phyloP scores from a whole-genome alignment of 2,329 filamentous ascomycete genomes.

The Trichoderma sp. region DNA sequence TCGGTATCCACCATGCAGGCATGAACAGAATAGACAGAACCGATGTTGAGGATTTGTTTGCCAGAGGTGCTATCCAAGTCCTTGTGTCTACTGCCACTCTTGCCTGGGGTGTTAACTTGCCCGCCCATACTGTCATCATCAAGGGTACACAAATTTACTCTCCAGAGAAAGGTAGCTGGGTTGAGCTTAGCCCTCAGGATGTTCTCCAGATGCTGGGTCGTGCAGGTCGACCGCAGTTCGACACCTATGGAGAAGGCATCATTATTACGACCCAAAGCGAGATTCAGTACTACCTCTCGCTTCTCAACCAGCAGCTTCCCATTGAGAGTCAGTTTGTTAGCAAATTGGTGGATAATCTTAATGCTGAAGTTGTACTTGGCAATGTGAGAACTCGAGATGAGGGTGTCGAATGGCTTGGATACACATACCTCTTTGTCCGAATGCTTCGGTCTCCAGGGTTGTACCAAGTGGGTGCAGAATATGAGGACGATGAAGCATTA shows the following conservation, averaged over 20 bases:
- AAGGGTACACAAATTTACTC: conserved; percentile 98
- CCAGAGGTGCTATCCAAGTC: conserved; percentile 87
- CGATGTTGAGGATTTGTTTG: conserved; percentile 91
- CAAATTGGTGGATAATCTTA: conserved; percentile 90
- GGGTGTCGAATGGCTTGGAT: conserved; percentile 97
- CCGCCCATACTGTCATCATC: conserved; percentile 97
- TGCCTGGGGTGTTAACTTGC: conserved; percentile 97
- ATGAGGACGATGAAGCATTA: conserved; percentile 84
- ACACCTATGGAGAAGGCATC: conserved; percentile 97
- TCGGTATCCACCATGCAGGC: conserved; percentile 97
- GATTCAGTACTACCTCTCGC: conserved; percentile 94
- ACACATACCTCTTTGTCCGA: conserved; percentile 95
- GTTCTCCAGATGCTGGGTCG: conserved; percentile 98
- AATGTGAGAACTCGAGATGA: conserved; percentile 91
- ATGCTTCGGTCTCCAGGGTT: conserved; percentile 95
- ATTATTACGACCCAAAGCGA: conserved; percentile 96
- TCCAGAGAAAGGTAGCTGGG: conserved; percentile 97
- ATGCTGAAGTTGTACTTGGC: conserved; percentile 92
- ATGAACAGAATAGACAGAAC: conserved; percentile 95
- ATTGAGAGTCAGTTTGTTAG: conserved; percentile 96
- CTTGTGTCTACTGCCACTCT: conserved; percentile 97
- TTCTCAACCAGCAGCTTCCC: conserved; percentile 94
- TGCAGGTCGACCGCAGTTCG: conserved; percentile 92
- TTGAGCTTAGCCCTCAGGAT: conserved; percentile 94
- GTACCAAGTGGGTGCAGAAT: conserved; percentile 94